Base-by-base conservation (phyloP, 1,139 yeast genomes). In the Hanseniaspora uvarum region DNA sequence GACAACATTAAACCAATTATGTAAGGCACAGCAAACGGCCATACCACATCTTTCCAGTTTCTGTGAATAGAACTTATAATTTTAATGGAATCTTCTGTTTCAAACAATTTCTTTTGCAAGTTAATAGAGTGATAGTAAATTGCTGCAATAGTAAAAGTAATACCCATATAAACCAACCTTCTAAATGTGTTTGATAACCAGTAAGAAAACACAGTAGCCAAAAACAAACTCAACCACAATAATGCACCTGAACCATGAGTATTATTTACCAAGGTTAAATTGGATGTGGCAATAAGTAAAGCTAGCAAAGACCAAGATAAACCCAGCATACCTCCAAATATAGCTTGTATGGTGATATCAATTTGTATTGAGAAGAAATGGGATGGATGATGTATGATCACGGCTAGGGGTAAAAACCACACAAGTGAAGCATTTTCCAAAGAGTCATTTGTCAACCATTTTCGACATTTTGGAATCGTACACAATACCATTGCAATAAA, bases 281-380 rank as follows among this genome's bases (percentile, higher is more conserved):
- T 71, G 1, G 72, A 67, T 0, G 69, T 67, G 2, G 77, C 70
- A 1, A 74, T 61, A 54, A 65, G 73, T 59, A 75, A 61, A 1
- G 76, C 73, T 34, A 75, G 57, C 0, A 75, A 63, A 1, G 74
- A 67, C 74, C 77, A 73, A 0, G 73, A 78, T 33, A 73, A 57
- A 1, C 75, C 79, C 6, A 78, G 64, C n/a, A 75, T 72, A 36
- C 73, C 70, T 4, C 79, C 79, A 8, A 72, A 4, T 1, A 72
- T 61, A 0, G 78, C 69, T 30, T 66, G 65, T 1, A 70, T 5
- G 0, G 76, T 68, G 52, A 75, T 70, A 58, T 76, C 79, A 53
- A 77, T 54, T 58, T 76, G 79, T 1, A 74, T 68, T n/a, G 79
- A 79, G 5, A 72, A 56, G 2, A 71, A 65, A 53, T 76, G 70